A percentile compares a stretch with the other conserved stretches of the same genome.
These are phyloP conservation scores for Wickerhamiella slavikovae DNA, from an alignment of 805 yeast genomes.

Conservation along the genomic window DNA sequence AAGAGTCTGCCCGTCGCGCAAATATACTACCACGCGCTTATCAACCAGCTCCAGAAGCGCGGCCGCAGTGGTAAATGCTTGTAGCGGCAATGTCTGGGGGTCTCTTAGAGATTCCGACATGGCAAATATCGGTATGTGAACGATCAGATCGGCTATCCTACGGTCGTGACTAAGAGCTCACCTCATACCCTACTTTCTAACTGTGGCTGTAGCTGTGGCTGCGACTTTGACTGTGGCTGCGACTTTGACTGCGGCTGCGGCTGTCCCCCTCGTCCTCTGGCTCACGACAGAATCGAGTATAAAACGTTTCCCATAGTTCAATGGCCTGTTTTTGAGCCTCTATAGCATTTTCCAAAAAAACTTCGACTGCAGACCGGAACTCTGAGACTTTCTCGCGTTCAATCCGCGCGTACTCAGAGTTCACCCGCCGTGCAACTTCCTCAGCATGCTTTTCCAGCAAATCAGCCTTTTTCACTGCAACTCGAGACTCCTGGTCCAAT, in stretches of 20 bases:
- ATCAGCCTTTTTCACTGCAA: constrained; percentile 31
- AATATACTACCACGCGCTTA: constrained; percentile 49
- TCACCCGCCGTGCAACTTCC: constrained; percentile 44
- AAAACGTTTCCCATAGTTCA: constrained; percentile 35
- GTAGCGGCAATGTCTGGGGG: constrained; percentile 21
- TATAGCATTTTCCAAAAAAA: constrained; percentile 71
- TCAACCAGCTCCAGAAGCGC: constrained; percentile 22
- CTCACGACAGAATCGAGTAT: constrained; percentile 15
- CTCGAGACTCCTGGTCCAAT: constrained; percentile 38
- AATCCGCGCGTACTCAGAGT: constrained; percentile 42
- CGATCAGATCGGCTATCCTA: neutral
- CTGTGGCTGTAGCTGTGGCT: no score
- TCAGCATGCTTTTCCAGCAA: constrained; percentile 39
- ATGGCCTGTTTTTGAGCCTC: constrained; percentile 77
- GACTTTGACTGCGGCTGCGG: no score
- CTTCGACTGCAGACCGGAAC: constrained; percentile 74
- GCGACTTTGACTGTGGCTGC: no score
- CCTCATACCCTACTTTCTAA: no score
- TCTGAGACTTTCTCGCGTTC: constrained; percentile 63
- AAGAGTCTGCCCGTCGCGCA: constrained; percentile 76
- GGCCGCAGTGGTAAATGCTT: constrained; percentile 25
- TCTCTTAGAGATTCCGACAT: constrained; percentile 13
- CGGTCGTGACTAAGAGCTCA: no score
- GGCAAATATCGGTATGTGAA: neutral
- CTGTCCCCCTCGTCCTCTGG: no score